Conservation (phyloP, 768 basidiomycete species). For the Trametes gibbosa region DNA sequence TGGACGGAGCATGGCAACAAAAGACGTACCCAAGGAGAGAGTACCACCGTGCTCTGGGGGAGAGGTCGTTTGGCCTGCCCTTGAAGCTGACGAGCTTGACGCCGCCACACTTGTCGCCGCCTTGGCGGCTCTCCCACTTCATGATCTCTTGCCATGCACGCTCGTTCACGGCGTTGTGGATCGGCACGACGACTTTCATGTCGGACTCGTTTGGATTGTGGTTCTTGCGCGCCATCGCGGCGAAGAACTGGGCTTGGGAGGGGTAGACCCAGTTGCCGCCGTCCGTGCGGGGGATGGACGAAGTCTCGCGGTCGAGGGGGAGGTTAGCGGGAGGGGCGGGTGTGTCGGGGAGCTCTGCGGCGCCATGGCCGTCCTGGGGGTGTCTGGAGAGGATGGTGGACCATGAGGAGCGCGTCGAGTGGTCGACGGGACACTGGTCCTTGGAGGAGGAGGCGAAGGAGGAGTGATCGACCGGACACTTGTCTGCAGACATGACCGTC, state of each 20-base stretch:
- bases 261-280: slow-evolving; percentile 95
- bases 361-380: slow-evolving; percentile 34
- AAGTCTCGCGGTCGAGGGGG: slow-evolving; percentile 74
- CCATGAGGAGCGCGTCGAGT: slow-evolving; percentile 48
- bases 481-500: slow-evolving; percentile 16
- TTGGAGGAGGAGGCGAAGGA: too few species aligned
- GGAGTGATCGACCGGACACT: slow-evolving; percentile 35
- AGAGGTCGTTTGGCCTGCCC: slow-evolving; percentile 78
- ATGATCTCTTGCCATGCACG: slow-evolving; percentile 49
- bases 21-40: slow-evolving; percentile 77
- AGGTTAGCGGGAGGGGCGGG: slow-evolving; percentile 33
- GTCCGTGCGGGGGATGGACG: slow-evolving; percentile 78
- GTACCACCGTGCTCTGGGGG: slow-evolving; percentile 78
- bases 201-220: slow-evolving; percentile 84
- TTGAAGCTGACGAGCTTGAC: slow-evolving; percentile 86
- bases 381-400: slow-evolving; percentile 22
- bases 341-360: slow-evolving; percentile 36
- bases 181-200: slow-evolving; percentile 95
- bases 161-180: slow-evolving; percentile 99
- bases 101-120: slow-evolving; percentile 80
- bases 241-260: slow-evolving; percentile 96
- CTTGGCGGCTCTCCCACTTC: slow-evolving; percentile 62
- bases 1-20: neutral
- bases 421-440: slow-evolving; percentile 34
- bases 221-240: slow-evolving; percentile 95